Base-by-base conservation (phyloP, 2,329 filamentous ascomycete genomes). In the Cercospora sesami region DNA sequence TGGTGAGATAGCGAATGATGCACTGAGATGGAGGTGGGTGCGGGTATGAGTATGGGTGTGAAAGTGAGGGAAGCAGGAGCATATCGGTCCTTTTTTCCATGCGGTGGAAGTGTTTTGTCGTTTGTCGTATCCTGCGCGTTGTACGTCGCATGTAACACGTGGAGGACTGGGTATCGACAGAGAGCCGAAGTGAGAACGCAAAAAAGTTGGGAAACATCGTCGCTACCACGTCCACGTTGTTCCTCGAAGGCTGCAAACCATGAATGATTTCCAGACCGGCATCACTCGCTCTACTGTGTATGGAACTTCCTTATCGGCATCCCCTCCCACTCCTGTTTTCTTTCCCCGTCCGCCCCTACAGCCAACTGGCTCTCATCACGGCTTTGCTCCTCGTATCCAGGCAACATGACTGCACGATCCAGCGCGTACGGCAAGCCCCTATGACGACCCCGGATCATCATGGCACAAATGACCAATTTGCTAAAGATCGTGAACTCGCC, bases 391-490 rank as follows among this genome's bases (percentile, higher is more conserved):
- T 28, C 48, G 12, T 53, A 53, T 6, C 73, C 72, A 1, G 81
- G 81, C 69, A 82, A 68, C 67, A 81, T 63, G 2, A 82, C 77
- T 2, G 81, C 81, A 70, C 79, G 78, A 74, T 88, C 85, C 69
- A 87, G 83, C 58, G 83, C 82, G 36, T 86, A 84, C 0, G 86
- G 86, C 69, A 88, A 73, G 12, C 84, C 85, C 53, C 86, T 78
- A 78, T 87, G 85, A 42, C 86, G 75, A 1, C 86, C 86, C 65
- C 86, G 77, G 28, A 87, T 76, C 85, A 87, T 87, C 62, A 87
- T 83, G 3, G 81, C 81, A 69, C 84, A 86, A 21, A 87, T 75
- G 1, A 87, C 81, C 55, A 87, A 73, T 75, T 87, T 87, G 72
- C 83, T 85, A 61, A 84, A 74, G 21, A 28, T 26, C 9, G 48